These are phyloP conservation scores for Colletotrichum sp. DNA, from an alignment of 2,329 filamentous ascomycete genomes.

Conservation along the genomic window DNA sequence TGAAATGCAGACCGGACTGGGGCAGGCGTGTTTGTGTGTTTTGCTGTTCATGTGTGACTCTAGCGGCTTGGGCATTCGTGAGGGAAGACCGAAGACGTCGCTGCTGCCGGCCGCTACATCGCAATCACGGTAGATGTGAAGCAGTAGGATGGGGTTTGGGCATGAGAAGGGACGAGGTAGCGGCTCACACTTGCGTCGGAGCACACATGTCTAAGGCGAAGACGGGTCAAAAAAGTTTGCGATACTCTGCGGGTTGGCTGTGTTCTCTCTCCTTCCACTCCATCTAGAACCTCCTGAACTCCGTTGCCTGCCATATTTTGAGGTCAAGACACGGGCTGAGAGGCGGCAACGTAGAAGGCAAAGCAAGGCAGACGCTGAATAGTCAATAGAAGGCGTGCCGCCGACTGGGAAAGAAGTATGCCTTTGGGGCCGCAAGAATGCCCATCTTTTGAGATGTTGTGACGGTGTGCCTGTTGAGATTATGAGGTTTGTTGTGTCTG, in stretches of 20 bases:
- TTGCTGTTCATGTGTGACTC: neutral
- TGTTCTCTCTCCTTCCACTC: neutral
- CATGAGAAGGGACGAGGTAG: neutral
- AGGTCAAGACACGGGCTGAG: neutral
- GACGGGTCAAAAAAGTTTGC: neutral
- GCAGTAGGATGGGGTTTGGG: neutral
- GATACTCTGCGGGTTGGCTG: neutral
- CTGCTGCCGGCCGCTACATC: neutral
- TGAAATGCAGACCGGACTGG: neutral
- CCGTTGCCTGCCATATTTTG: neutral
- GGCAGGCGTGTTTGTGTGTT: neutral
- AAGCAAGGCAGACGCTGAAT: neutral
- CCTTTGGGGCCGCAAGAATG: neutral
- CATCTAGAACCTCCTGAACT: neutral
- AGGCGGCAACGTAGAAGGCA: neutral
- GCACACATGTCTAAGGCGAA: neutral
- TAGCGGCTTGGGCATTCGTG: no score
- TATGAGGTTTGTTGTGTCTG: neutral
- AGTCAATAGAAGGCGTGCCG: neutral
- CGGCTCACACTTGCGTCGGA: no score
- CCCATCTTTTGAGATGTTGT: neutral
- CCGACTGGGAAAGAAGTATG: neutral
- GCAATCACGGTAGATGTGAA: neutral
- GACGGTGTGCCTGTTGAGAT: neutral
- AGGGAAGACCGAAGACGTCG: neutral